A percentile compares a stretch with the other conserved stretches of the same genome.
Evolutionary conservation across 805 yeast species (phyloP).

Genomic region (Saccharomycopsis vini): DNA sequence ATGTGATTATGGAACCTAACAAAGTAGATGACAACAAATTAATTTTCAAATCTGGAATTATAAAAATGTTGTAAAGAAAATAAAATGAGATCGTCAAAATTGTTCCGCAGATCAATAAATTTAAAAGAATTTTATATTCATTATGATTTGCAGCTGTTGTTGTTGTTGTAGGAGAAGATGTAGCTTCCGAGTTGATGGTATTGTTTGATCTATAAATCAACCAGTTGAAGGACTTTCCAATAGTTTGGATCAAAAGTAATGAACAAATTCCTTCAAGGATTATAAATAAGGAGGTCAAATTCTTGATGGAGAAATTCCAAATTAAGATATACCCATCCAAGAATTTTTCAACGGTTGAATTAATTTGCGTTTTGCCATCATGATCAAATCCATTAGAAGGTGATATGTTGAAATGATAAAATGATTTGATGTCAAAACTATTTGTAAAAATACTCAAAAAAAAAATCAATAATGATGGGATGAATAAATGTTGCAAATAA

Average conservation of each 20-base stretch:
- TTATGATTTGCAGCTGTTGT: constrained; percentile 28
- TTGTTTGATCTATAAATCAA: constrained; percentile 31
- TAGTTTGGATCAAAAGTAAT: constrained; percentile 80
- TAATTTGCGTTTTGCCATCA: too few relatives aligned
- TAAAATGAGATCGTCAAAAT: constrained; percentile 69
- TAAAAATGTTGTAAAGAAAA: constrained; percentile 76
- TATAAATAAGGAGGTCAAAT: constrained; percentile 85
- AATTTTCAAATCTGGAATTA: constrained; percentile 56
- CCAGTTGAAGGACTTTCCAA: constrained; percentile 76
- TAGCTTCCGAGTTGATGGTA: constrained; percentile 2
- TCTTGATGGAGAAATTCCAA: constrained; percentile 66
- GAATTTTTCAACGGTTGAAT: constrained; percentile 24
- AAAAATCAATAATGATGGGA: constrained; percentile 73
- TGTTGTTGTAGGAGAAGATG: background rate
- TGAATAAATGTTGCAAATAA: constrained; percentile 71
- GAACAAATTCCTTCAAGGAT: constrained; percentile 90
- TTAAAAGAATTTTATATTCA: constrained; percentile 72
- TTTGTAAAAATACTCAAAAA: constrained; percentile 48
- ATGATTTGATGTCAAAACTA: constrained; percentile 18
- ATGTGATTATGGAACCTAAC: constrained; percentile 76
- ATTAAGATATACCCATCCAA: constrained; percentile 32
- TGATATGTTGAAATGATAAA: constrained; percentile 18
- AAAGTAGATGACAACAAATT: constrained; percentile 71
- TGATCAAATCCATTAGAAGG: too few relatives aligned
- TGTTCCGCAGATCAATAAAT: constrained; percentile 63